These are phyloP conservation scores for Senna siamea DNA, from an alignment of 306 rosid genomes.

Conservation along the genomic window DNA sequence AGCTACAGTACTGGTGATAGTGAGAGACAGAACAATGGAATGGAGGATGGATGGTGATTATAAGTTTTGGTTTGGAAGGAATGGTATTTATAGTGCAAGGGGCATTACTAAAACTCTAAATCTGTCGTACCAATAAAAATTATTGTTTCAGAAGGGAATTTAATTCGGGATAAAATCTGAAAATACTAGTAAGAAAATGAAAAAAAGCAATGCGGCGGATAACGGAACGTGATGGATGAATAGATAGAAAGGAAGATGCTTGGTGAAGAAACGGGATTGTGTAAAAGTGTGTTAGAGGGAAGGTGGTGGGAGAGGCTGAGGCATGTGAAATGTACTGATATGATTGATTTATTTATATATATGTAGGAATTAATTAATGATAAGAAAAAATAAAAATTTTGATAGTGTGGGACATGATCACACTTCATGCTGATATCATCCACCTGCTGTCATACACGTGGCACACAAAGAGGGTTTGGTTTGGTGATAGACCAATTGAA, in stretches of 20 bases:
- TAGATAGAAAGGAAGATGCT: background rate
- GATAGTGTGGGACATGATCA: constrained; percentile 61
- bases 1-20: no score
- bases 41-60: constrained; percentile 30
- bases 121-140: no score
- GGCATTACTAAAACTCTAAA: no score
- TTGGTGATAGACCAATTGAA: constrained; percentile 60
- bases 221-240: constrained; percentile 50
- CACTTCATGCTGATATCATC: constrained; percentile 94
- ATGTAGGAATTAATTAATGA: no score
- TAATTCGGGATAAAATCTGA: no score
- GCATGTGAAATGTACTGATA: no score
- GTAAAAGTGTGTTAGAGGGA: constrained; percentile 15
- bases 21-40: constrained; percentile 5
- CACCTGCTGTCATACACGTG: constrained; percentile 62
- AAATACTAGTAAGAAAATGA: background rate
- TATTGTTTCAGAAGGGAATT: no score
- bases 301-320: constrained; percentile 11
- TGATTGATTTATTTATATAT: no score
- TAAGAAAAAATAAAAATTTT: background rate
- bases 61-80: constrained; percentile 20
- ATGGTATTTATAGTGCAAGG: constrained; percentile 55
- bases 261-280: constrained; percentile 43
- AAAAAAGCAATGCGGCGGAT: constrained; percentile 51
- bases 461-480: constrained; percentile 52